These are phyloP conservation scores for Jacaranda mimosifolia DNA, from an alignment of 257 asterid genomes.

Conservation along the genomic window DNA sequence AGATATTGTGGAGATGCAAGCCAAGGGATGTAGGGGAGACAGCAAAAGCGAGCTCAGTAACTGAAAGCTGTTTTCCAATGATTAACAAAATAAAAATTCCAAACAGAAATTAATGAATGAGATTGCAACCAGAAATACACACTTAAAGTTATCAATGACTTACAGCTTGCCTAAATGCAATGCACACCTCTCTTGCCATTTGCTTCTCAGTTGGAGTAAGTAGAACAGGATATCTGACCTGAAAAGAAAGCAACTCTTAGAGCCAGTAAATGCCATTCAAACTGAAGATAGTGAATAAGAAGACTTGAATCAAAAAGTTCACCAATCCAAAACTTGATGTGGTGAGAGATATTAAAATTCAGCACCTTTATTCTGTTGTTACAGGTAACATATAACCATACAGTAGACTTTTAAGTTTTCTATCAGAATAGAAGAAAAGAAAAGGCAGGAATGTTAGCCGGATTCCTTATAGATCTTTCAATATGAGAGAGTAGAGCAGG, in stretches of 20 bases:
- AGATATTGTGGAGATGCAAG: constrained; percentile 10
- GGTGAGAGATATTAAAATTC: constrained; percentile 20
- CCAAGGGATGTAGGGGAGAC: constrained; percentile 14
- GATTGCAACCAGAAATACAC: constrained; percentile 26
- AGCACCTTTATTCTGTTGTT: constrained; percentile 6
- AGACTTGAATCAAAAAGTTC: constrained; percentile 17
- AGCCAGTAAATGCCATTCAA: constrained; percentile 21
- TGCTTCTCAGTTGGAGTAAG: constrained; percentile 98
- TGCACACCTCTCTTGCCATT: constrained; percentile 97
- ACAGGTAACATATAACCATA: neutral
- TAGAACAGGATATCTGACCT: constrained; percentile 98
- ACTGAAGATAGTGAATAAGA: constrained; percentile 15
- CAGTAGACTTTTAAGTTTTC: neutral
- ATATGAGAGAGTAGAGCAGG: neutral
- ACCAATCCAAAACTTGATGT: constrained; percentile 32
- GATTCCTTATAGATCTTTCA: constrained; percentile 13
- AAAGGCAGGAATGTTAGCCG: constrained; percentile 16
- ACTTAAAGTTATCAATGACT: constrained; percentile 47
- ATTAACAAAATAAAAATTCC: constrained; percentile 21
- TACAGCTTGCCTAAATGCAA: constrained; percentile 96
- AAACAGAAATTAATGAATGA: constrained; percentile 1
- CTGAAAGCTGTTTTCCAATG: constrained; percentile 9
- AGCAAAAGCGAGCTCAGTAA: constrained; percentile 9
- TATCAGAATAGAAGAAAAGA: neutral
- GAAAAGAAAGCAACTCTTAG: constrained; percentile 35